A percentile compares a stretch with the other conserved stretches of the same genome.
Evolutionary conservation across 2,329 filamentous ascomycete genomes (phyloP).

Genomic region (Clarireedia hainanense): DNA sequence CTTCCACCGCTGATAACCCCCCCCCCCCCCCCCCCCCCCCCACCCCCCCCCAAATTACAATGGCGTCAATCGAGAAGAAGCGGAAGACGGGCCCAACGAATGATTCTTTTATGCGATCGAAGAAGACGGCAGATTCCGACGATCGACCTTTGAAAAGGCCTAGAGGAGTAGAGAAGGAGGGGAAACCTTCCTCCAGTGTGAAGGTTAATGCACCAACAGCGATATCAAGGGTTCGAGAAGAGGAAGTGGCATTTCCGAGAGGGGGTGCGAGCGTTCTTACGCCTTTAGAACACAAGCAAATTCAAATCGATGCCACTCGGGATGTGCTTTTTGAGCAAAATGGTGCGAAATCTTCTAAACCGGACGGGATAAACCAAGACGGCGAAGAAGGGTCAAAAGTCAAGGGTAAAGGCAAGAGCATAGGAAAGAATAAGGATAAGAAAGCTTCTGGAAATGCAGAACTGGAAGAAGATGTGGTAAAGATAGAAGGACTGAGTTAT

Average conservation of each 20-base stretch:
- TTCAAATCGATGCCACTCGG: constrained; percentile 83
- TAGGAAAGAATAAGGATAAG: constrained; percentile 43
- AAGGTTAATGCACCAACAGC: constrained; percentile 21
- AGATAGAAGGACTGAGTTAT: constrained; percentile 81
- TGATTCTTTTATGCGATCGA: constrained; percentile 27
- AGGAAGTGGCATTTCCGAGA: constrained; percentile 86
- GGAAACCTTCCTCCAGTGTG: constrained; percentile 13
- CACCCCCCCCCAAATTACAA: constrained; percentile 9
- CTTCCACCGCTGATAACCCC: not conserved
- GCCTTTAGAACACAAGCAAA: constrained; percentile 92
- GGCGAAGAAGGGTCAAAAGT: constrained; percentile 21
- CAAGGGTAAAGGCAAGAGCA: constrained; percentile 42
- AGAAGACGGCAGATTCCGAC: constrained; percentile 20
- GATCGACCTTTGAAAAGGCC: constrained; percentile 25
- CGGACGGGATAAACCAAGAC: constrained; percentile 27
- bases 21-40: not conserved
- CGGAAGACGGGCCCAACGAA: constrained; percentile 28
- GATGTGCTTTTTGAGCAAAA: constrained; percentile 88
- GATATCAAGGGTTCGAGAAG: constrained; percentile 52
- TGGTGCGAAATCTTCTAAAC: constrained; percentile 41
- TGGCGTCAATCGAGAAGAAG: constrained; percentile 30
- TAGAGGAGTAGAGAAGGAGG: constrained; percentile 22
- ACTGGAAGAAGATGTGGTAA: constrained; percentile 47
- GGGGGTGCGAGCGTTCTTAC: constrained; percentile 87
- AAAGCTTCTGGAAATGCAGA: constrained; percentile 43